A percentile compares a stretch with the other conserved stretches of the same genome.
Conservation (phyloP, 257 asterid genomes). For the Plantago ovata region DNA sequence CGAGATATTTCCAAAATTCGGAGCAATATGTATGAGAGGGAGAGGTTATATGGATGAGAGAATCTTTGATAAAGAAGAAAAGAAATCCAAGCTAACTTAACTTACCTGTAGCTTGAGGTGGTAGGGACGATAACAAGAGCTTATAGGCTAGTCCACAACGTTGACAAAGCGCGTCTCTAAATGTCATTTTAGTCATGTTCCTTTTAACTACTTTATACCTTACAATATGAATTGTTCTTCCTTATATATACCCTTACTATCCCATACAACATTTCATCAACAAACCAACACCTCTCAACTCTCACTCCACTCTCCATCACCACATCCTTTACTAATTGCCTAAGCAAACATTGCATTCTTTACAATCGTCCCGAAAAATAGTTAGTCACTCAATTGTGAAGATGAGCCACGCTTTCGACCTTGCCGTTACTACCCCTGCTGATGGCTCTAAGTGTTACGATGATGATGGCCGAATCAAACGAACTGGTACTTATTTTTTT, state of each 20-base stretch:
- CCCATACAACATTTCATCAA: background rate
- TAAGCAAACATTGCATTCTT: background rate
- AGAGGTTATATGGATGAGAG: too few species aligned
- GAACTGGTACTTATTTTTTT: constrained; percentile 8
- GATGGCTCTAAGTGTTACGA: constrained; percentile 18
- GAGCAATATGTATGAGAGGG: too few species aligned
- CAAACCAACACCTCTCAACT: background rate
- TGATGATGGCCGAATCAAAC: constrained; percentile 18
- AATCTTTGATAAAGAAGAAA: too few species aligned
- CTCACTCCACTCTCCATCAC: background rate
- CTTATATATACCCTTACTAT: constrained; percentile 3
- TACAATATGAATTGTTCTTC: background rate
- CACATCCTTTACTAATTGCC: background rate
- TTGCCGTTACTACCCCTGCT: constrained; percentile 17
- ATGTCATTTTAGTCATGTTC: too few species aligned
- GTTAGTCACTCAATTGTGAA: constrained; percentile 17
- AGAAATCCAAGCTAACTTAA: too few species aligned
- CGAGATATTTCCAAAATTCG: too few species aligned
- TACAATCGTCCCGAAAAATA: background rate
- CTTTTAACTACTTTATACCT: too few species aligned
- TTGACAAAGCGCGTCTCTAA: too few species aligned
- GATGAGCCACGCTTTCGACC: constrained; percentile 35
- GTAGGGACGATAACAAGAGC: too few species aligned
- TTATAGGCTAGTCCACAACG: too few species aligned
- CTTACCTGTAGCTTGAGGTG: too few species aligned